Evolutionary conservation across 805 yeast genomes (phyloP), one percentile per base, ranked within the genome.

Genomic region (Kluyveromyces aestuarii): DNA sequence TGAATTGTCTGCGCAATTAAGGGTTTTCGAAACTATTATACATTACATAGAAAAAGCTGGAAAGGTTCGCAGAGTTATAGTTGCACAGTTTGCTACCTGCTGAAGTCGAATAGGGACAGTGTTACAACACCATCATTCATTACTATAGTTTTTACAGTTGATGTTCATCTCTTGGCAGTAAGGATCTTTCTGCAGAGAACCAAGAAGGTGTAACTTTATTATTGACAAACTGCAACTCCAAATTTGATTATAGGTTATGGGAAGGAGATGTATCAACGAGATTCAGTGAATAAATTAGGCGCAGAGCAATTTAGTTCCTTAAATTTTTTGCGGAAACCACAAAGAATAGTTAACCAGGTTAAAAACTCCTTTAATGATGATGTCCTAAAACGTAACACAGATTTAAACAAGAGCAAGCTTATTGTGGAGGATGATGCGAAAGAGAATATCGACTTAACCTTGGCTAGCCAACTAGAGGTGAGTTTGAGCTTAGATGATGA

Each of bases 281-380:
- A 43, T 35, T 21, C 45, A 9, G n/a, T 33, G 33, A 44, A 44
- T 27, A 18, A 40, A 21, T 18, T 21, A 18, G 47, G 40, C 9
- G 11, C 27, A 14, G 45, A 40, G 8, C 27, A 38, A 27, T 21
- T 46, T 40, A 53, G 54, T 44, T 61, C 67, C 5, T 47, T 63
- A 27, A 52, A 58, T 21, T 62, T 56, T 46, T 44, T 63, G 45
- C 61, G 57, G 47, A 62, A 56, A 45, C 68, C 68, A 8, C 60
- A 58, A 45, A 51, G 68, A 33, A 33, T 43, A 18, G 58, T 57
- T 3, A 47, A 55, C 11, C 57, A 54, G 38, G 43, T 53, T 30
- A 50, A 51, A 21, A 48, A 52, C 40, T 36, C 54, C 44, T 48
- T 52, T 36, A 54, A 60, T 6, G 64, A 62, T 10, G 65, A 63